A percentile compares a stretch with the other conserved stretches of the same genome.
These are phyloP conservation scores for Apophysomyces variabilis DNA, from an alignment of 371 early-diverging fungal species.

Conservation along the genomic window DNA sequence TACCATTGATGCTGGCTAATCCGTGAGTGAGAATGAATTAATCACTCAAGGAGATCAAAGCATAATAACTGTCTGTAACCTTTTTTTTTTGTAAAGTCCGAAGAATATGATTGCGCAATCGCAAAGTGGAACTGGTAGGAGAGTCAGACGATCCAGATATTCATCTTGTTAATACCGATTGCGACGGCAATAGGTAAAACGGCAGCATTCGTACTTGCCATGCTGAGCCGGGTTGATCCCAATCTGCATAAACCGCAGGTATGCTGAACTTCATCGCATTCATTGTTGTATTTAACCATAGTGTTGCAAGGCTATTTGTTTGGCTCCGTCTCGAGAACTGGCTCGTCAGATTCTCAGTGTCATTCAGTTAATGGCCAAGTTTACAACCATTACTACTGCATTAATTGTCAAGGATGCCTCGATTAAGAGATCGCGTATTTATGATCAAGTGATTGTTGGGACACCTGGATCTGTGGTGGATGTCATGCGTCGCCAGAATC, in stretches of 20 bases:
- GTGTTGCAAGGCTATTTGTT: conserved; percentile 73
- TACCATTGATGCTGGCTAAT: conserved; percentile 82
- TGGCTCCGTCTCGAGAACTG: conserved; percentile 98
- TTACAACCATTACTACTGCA: conserved; percentile 72
- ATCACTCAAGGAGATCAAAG: too few relatives aligned
- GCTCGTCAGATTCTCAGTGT: conserved; percentile 96
- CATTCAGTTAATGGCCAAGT: conserved; percentile 87
- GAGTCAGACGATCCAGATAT: conserved; percentile 25
- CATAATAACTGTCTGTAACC: neutral
- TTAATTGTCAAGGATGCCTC: conserved; percentile 80
- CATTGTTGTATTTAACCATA: neutral
- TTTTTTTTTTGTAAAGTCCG: conserved; percentile 30
- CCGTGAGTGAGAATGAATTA: conserved; percentile 53
- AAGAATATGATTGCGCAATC: conserved; percentile 56
- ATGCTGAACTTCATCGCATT: conserved; percentile 1
- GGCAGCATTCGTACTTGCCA: conserved; percentile 93
- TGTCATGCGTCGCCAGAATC: conserved; percentile 61
- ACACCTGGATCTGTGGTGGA: conserved; percentile 95
- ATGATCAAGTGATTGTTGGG: conserved; percentile 90
- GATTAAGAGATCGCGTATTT: conserved; percentile 57
- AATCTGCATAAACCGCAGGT: conserved; percentile 56
- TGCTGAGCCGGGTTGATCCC: conserved; percentile 78
- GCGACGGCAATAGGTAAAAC: conserved; percentile 94
- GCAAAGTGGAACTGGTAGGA: conserved; percentile 49
- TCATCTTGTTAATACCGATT: conserved; percentile 73